Base-by-base conservation (phyloP, 345 rosid genomes). In the Gossypium longicalyx region DNA sequence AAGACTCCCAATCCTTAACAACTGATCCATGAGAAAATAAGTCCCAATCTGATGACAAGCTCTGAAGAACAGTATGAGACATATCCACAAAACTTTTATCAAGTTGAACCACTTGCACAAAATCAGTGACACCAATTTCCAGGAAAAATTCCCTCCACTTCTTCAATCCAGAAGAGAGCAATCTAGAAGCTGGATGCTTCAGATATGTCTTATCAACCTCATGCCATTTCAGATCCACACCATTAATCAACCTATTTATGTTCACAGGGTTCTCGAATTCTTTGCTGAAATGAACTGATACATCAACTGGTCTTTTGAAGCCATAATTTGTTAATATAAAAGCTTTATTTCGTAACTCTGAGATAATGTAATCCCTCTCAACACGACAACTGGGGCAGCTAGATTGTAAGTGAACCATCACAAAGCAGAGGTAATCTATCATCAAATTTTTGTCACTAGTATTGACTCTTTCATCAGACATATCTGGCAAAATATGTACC, bases 1-100 rank as follows among this genome's bases (percentile, higher is more conserved):
- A 69, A 63, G 98, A 94, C 80, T 88, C 97, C 98, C 98, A 94
- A 85, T 94, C 98, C 80, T 75, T 85, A 45, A 77, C 90, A 72
- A 77, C 60, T 77, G 81, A 79, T 57, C 77, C 82, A 1, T 83
- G 77, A 45, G 84, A 78, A 73, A 86, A 49, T 66, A 79, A 76
- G 54, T 76, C 82, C 66, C 60, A 45, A 77, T 81, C 85, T 73
- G 75, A 72, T 34, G 51, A 75, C 72, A 82, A 74, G 70, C 76
- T 53, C 67, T 77, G 79, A 61, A 74, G 75, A 59, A 56, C 53
- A 65, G 63, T 72, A 64, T 76, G 72, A 61, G 77, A 77, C 70
- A 91, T 53, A 67, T 89, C 89, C 43, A 80, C 82, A 79, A 86
- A 74, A 77, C 79, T 83, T 85, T 87, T 91, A 56, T 88, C 92